Conservation (phyloP, 495 filamentous ascomycete species). For the Evansstolkia leycettana region DNA sequence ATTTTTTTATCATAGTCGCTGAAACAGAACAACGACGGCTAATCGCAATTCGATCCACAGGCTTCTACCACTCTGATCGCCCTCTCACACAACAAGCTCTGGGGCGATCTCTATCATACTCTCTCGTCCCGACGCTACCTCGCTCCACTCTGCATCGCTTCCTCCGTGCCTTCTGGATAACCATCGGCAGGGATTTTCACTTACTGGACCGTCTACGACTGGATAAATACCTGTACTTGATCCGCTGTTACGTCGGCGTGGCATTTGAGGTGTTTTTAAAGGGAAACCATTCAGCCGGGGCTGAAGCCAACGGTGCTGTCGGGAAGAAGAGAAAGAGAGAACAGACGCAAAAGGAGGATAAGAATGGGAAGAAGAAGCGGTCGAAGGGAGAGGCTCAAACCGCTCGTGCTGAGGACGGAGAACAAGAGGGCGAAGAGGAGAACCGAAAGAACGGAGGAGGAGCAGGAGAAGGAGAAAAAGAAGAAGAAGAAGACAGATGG, state of each 20-base stretch:
- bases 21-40: too few species aligned
- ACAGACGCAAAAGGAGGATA: slow-evolving; percentile 34
- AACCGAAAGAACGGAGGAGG: slow-evolving; percentile 9
- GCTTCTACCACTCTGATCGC: slow-evolving; percentile 88
- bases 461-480: slow-evolving; percentile 5
- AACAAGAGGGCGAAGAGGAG: slow-evolving; percentile 15
- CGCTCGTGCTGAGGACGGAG: too few species aligned
- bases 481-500: slow-evolving; percentile 23
- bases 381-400: too few species aligned
- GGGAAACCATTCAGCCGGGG: slow-evolving; percentile 9
- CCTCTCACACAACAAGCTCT: slow-evolving; percentile 79
- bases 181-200: slow-evolving; percentile 70
- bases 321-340: slow-evolving; percentile 20
- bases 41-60: slow-evolving; percentile 13
- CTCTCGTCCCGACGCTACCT: slow-evolving; percentile 54
- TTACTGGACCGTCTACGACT: slow-evolving; percentile 75
- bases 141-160: slow-evolving; percentile 38
- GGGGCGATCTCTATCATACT: slow-evolving; percentile 64
- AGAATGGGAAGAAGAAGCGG: slow-evolving; percentile 16
- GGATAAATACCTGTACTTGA: slow-evolving; percentile 85
- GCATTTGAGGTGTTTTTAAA: slow-evolving; percentile 42
- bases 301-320: slow-evolving; percentile 1
- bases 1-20: not conserved
- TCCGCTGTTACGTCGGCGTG: slow-evolving; percentile 62
- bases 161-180: slow-evolving; percentile 78